Evolutionary conservation across 1,139 yeast genomes (phyloP), one percentile per base, ranked within the genome.

Genomic region (Kurtzmaniella quercitrusa): DNA sequence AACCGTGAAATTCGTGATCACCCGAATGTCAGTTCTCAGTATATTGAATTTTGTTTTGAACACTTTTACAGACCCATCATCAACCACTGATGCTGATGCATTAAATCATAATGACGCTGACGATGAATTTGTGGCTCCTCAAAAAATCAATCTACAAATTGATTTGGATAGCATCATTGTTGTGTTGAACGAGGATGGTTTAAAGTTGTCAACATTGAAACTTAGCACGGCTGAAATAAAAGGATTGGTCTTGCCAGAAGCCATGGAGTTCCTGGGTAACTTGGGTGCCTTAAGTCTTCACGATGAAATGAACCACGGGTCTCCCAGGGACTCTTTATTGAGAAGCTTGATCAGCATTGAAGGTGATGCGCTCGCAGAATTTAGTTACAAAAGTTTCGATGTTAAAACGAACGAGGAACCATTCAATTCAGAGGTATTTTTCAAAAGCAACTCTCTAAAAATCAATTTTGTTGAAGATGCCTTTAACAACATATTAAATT

Each of bases 381-480:
- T 93, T 53, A 71, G 77, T 3, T 93, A 91, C 58, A 94, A 89
- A 56, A 87, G 96, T 0, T 86, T 77, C 60, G 95, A 87, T 56
- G 68, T 75, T 1, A 72, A 70, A 9, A 73, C 73, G 1, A 75
- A 75, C 40, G 44, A 44, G 27, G 65, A 75, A 34, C 73, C 79
- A 9, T 85, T 75, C 54, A 79, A 77, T 46, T 79, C 95, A 0
- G 65, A 71, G 14, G 60, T 90, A 16, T 81, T 75, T 41, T 81
- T 90, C 60, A 77, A 80, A 24, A 81, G 94, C 0, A 95, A 95
- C 0, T 81, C 96, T 0, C 68, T 89, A 51, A 77, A 77, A 41
- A 63, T 91, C 6, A 86, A 83, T 58, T 87, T 90, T 57, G 81
- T 89, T 18, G 96, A 91, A 55, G 85, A 82, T 49, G 86, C 98